Conservation (phyloP, 2,329 filamentous ascomycete genomes). For the Penicillium sp. region DNA sequence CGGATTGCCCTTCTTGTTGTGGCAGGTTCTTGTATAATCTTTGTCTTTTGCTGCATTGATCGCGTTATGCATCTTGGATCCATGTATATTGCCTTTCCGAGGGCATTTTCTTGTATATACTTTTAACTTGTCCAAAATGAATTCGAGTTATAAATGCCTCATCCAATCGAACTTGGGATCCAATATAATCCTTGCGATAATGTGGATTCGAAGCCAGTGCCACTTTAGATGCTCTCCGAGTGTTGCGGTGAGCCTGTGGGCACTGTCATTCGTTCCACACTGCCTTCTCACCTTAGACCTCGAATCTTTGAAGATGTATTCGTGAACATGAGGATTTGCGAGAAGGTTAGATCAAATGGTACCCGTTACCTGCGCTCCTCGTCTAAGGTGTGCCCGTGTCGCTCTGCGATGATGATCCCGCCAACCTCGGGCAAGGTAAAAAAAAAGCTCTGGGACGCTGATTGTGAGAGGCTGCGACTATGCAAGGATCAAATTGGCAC, state of each 20-base stretch:
- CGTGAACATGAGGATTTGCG: no score
- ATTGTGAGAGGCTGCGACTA: no score
- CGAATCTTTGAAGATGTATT: no score
- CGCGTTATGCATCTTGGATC: background rate
- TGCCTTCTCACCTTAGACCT: no score
- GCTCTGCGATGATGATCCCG: conserved; percentile 87
- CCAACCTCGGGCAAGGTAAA: conserved; percentile 78
- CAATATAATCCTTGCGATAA: no score
- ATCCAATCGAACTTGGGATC: background rate
- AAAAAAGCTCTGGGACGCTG: conserved; percentile 35
- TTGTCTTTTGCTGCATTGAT: background rate
- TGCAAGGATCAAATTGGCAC: no score
- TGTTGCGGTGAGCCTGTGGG: no score
- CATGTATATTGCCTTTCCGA: background rate
- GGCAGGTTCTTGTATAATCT: background rate
- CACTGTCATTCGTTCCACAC: no score
- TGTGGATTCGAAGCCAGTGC: background rate
- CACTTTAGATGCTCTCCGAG: no score
- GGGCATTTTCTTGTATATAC: background rate
- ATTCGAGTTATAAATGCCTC: background rate
- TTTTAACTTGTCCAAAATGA: background rate
- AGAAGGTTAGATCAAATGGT: no score
- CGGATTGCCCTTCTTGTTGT: background rate
- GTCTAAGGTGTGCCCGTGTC: conserved; percentile 80
- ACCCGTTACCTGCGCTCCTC: conserved; percentile 79